These are phyloP conservation scores for Misopates orontium DNA, from an alignment of 257 asterid genomes.

Conservation along the genomic window DNA sequence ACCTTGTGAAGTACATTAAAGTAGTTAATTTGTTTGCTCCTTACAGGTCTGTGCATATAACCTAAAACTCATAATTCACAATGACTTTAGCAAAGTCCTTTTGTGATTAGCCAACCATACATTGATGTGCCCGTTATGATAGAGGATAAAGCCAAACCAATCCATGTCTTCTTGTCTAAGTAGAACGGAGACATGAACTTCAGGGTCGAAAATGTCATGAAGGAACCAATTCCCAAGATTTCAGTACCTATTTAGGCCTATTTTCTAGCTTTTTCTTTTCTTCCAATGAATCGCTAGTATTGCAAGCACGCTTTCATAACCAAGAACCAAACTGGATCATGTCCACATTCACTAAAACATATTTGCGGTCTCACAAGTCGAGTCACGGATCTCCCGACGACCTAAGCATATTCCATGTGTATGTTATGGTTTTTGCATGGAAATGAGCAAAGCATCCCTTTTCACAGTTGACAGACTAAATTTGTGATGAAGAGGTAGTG, in stretches of 20 bases:
- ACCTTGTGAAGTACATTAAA: conserved; percentile 8
- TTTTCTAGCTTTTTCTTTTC: neutral
- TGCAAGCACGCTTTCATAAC: neutral
- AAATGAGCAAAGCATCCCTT: neutral
- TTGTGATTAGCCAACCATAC: neutral
- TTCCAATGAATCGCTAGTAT: no score
- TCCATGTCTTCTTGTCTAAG: neutral
- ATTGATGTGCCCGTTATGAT: neutral
- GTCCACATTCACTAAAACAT: neutral
- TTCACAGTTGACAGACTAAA: neutral
- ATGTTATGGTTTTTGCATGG: neutral
- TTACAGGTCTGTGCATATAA: neutral
- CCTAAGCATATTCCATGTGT: neutral
- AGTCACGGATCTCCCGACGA: neutral
- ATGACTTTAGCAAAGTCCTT: neutral
- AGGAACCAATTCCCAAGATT: conserved; percentile 11
- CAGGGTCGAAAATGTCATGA: neutral
- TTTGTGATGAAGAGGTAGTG: neutral
- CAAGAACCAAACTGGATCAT: neutral
- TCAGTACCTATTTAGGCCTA: neutral
- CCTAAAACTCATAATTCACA: neutral
- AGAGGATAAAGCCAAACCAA: neutral
- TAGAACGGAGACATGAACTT: no score
- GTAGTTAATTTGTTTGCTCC: conserved; percentile 8
- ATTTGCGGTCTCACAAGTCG: conserved; percentile 7